Conservation (phyloP, 108 stramenopile species). For the Nitzschia palea region DNA sequence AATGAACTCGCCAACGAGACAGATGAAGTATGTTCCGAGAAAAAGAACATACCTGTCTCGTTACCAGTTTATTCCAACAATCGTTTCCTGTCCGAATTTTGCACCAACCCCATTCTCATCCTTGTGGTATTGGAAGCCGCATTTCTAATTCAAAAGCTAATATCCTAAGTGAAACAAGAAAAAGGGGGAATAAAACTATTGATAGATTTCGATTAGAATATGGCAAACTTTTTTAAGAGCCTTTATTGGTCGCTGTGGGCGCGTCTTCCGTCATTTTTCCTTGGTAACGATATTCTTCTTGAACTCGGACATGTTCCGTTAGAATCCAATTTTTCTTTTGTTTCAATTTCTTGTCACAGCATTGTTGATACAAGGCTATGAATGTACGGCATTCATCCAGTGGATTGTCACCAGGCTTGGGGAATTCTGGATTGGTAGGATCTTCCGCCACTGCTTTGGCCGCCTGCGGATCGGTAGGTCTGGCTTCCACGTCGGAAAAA, state of each 20-base stretch:
- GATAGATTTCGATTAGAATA: neutral
- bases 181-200: neutral
- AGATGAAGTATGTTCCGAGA: too few species aligned
- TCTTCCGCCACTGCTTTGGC: conserved; percentile 40
- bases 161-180: neutral
- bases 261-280: conserved; percentile 6
- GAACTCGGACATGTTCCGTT: conserved; percentile 84
- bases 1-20: neutral
- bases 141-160: conserved; percentile 2
- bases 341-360: conserved; percentile 83
- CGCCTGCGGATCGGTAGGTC: conserved; percentile 34
- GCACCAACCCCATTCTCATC: neutral
- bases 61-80: too few species aligned
- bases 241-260: neutral
- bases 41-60: too few species aligned
- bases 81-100: too few species aligned
- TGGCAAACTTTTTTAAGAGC: neutral
- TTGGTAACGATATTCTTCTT: conserved; percentile 86
- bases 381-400: conserved; percentile 73
- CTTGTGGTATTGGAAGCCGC: neutral
- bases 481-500: conserved; percentile 61
- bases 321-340: conserved; percentile 87
- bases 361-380: conserved; percentile 80
- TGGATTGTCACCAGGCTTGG: conserved; percentile 76
- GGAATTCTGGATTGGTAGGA: conserved; percentile 44